Conservation (phyloP, 352 stramenopile species). For the Pythium periplocum region DNA sequence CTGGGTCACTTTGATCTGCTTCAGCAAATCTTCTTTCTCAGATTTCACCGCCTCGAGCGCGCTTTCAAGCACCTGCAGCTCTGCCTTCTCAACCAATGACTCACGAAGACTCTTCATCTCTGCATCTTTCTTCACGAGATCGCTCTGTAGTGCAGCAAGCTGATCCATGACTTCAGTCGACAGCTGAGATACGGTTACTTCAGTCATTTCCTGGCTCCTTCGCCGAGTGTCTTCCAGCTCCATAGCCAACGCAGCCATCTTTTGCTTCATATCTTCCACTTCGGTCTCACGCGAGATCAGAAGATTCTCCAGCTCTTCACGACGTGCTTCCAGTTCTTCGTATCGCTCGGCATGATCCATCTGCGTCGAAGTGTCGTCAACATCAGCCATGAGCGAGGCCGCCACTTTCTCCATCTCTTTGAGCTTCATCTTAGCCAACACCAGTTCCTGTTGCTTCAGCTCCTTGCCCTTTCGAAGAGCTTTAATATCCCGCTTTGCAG, state of each 20-base stretch:
- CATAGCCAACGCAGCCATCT: constrained; percentile 37
- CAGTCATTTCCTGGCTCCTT: constrained; percentile 29
- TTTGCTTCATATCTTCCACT: constrained; percentile 48
- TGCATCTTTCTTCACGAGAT: constrained; percentile 41
- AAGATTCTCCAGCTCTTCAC: constrained; percentile 46
- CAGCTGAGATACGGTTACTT: constrained; percentile 36
- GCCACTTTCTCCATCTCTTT: constrained; percentile 53
- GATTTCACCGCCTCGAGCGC: constrained; percentile 31
- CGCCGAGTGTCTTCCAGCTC: constrained; percentile 8
- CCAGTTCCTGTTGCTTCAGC: constrained; percentile 61
- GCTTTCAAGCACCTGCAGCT: constrained; percentile 39
- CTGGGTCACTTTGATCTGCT: constrained; percentile 32
- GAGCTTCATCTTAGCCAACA: constrained; percentile 51
- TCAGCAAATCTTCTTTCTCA: constrained; percentile 48
- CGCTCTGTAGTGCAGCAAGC: constrained; percentile 34
- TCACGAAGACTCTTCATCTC: constrained; percentile 33
- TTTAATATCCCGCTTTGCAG: constrained; percentile 47
- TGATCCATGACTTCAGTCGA: constrained; percentile 44
- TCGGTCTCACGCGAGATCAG: constrained; percentile 47
- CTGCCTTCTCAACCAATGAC: constrained; percentile 41
- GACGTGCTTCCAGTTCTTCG: constrained; percentile 19
- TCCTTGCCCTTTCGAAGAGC: constrained; percentile 40
- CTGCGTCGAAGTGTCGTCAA: not conserved
- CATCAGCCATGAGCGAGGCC: constrained; percentile 14
- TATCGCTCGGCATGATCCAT: not conserved